Percentiles rank a stretch among this genome's conserved stretches.
Conservation (phyloP, 2,329 filamentous ascomycete genomes). For the Colletotrichum graminicola region DNA sequence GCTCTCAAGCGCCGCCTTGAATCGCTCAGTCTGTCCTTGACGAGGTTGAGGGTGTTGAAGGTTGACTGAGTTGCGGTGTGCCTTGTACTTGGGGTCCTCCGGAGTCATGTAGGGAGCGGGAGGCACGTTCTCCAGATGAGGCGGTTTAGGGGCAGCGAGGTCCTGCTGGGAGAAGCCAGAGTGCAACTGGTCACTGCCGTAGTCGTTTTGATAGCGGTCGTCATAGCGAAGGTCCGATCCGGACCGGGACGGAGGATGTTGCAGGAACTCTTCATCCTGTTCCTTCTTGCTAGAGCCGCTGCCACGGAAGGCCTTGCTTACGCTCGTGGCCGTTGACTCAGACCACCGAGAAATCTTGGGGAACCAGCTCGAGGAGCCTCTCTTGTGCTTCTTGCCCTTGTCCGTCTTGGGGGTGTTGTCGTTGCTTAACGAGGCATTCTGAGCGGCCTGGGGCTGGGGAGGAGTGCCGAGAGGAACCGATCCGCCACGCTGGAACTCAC, state of each 20-base stretch:
- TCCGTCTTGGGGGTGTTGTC: constrained; percentile 84
- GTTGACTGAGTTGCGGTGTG: constrained; percentile 83
- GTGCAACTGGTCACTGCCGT: constrained; percentile 72
- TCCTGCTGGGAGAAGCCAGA: constrained; percentile 68
- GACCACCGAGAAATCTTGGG: constrained; percentile 98
- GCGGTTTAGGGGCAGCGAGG: constrained; percentile 48
- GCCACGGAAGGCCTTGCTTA: constrained; percentile 80
- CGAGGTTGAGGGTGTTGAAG: constrained; percentile 84
- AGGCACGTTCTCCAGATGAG: constrained; percentile 48
- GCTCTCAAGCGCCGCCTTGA: constrained; percentile 79
- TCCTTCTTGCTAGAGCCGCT: constrained; percentile 70
- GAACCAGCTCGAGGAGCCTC: constrained; percentile 81
- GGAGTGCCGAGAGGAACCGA: constrained; percentile 70
- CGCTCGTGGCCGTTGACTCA: constrained; percentile 91
- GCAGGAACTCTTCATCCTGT: constrained; percentile 71
- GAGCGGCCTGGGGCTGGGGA: constrained; percentile 61
- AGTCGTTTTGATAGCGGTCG: constrained; percentile 67
- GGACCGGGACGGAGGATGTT: constrained; percentile 76
- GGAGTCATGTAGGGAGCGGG: constrained; percentile 67
- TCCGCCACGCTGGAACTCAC: constrained; percentile 60
- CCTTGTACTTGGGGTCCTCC: constrained; percentile 84
- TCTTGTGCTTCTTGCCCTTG: constrained; percentile 89
- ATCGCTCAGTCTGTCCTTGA: constrained; percentile 78
- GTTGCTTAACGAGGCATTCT: constrained; percentile 69
- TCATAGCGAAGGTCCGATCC: constrained; percentile 80